A percentile compares a stretch with the other conserved stretches of the same genome.
Conservation (phyloP, 192 early-diverging fungal genomes). For the Entomortierella lignicola region DNA sequence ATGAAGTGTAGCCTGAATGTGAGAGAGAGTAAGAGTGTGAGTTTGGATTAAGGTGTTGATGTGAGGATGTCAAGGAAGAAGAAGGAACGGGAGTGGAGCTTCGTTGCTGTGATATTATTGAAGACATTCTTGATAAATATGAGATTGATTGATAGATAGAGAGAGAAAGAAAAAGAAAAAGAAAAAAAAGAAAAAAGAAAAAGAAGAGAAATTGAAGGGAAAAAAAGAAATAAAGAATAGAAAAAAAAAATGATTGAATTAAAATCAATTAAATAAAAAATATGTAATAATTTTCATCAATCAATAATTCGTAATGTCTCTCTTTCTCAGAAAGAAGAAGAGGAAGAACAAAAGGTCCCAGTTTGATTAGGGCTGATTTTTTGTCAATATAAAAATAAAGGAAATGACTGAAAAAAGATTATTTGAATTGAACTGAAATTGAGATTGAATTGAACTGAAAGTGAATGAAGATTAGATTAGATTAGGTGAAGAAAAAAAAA, state of each 20-base stretch:
- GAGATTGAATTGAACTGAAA: no score
- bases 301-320: no score
- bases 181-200: background rate
- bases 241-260: background rate
- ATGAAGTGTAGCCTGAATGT: constrained; percentile 11
- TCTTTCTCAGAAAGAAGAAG: no score
- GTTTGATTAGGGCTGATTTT: no score
- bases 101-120: constrained; percentile 34
- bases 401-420: no score
- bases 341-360: no score
- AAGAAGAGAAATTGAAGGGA: background rate
- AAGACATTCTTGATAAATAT: constrained; percentile 8
- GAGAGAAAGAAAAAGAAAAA: background rate
- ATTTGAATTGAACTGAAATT: no score
- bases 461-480: no score
- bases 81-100: constrained; percentile 20
- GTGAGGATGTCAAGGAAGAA: constrained; percentile 12
- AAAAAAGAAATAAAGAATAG: background rate
- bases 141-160: background rate
- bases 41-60: constrained; percentile 18
- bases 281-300: no score
- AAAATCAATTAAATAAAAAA: no score
- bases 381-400: no score
- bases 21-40: constrained; percentile 6
- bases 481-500: no score